Evolutionary conservation across 306 rosid genomes (phyloP).

Genomic region (Begonia masoniana): DNA sequence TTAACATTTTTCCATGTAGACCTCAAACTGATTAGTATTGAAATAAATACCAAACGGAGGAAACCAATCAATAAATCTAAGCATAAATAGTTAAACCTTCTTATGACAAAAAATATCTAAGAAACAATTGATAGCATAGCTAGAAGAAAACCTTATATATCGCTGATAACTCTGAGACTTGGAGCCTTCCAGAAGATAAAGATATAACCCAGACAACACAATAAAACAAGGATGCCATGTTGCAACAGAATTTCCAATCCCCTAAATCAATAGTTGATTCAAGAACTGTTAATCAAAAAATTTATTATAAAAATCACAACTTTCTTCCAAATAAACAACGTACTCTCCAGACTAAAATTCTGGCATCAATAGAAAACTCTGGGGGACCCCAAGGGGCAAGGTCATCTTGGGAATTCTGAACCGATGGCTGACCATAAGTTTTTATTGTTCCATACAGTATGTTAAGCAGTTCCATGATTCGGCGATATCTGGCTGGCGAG

Average conservation of each 20-base stretch:
- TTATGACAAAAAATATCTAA: not conserved
- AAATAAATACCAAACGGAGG: not conserved
- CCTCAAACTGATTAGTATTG: too few relatives aligned
- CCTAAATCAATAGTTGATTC: constrained; percentile 30
- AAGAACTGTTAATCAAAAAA: not conserved
- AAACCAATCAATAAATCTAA: not conserved
- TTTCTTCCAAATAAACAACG: constrained; percentile 5
- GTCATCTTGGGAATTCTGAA: constrained; percentile 39
- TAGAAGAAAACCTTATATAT: constrained; percentile 45
- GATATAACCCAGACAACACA: constrained; percentile 63
- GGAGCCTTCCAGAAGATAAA: constrained; percentile 62
- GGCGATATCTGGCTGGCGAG: constrained; percentile 62
- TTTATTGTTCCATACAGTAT: constrained; percentile 49
- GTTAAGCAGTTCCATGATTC: constrained; percentile 61
- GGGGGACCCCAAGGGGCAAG: constrained; percentile 50
- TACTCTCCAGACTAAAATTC: constrained; percentile 92
- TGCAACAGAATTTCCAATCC: constrained; percentile 91
- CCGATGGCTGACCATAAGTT: constrained; percentile 38
- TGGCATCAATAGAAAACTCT: constrained; percentile 63
- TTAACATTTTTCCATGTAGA: not conserved
- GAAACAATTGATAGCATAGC: constrained; percentile 3
- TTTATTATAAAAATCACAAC: too few relatives aligned
- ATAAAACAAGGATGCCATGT: constrained; percentile 88
- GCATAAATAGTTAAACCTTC: too few relatives aligned
- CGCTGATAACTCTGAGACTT: constrained; percentile 71